A percentile compares a stretch with the other conserved stretches of the same genome.
Evolutionary conservation across 2,329 filamentous ascomycete species (phyloP).

Genomic region (Beauveria brongniartii): DNA sequence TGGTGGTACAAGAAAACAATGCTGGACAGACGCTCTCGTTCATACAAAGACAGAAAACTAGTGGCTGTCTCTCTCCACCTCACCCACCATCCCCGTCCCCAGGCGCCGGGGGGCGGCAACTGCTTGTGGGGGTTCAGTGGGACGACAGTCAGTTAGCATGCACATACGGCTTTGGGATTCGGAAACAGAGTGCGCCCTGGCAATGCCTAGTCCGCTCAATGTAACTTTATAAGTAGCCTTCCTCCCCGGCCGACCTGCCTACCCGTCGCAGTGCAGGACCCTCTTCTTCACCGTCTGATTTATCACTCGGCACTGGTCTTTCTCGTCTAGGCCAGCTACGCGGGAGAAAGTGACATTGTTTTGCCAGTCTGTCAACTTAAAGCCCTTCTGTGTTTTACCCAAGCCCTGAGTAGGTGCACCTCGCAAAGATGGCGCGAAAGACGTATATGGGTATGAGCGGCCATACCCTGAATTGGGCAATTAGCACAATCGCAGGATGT

Average conservation of each 20-base stretch:
- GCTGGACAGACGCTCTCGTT: not conserved
- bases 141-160: not conserved
- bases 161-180: not conserved
- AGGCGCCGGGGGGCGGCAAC: not conserved
- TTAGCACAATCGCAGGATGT: conserved; percentile 63
- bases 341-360: not conserved
- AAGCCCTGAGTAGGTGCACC: not conserved
- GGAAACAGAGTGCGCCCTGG: not conserved
- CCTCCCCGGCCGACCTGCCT: not conserved
- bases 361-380: not conserved
- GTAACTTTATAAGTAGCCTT: conserved; percentile 10
- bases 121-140: conserved; percentile 5
- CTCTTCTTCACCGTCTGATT: conserved; percentile 1
- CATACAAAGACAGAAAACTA: not conserved
- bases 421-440: conserved; percentile 21
- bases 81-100: conserved; percentile 1
- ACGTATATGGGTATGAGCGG: conserved; percentile 59
- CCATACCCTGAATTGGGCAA: conserved; percentile 56
- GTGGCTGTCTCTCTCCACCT: conserved; percentile 5
- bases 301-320: not conserved
- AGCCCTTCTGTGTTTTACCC: not conserved
- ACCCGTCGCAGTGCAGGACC: not conserved
- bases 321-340: not conserved
- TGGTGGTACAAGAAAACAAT: not conserved
- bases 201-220: not conserved